Evolutionary conservation across 2,329 filamentous ascomycete genomes (phyloP).

Genomic region (Neurospora sp.): DNA sequence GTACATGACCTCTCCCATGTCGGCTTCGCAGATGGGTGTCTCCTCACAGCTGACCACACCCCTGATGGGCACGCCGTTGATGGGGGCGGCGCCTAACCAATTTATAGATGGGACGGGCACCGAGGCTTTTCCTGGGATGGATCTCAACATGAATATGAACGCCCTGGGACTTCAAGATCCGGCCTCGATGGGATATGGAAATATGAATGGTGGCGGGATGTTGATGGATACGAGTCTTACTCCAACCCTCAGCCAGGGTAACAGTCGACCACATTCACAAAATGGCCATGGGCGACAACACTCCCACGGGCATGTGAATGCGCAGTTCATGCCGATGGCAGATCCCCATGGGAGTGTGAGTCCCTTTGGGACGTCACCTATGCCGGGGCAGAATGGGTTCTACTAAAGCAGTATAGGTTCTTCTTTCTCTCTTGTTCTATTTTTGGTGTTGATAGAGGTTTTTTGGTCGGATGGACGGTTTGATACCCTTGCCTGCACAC

Average conservation of each 20-base stretch:
- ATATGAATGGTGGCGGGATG: not conserved
- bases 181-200: not conserved
- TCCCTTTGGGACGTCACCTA: not conserved
- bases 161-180: constrained; percentile 29
- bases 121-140: constrained; percentile 25
- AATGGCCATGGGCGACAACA: not conserved
- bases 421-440: not conserved
- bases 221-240: not conserved
- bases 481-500: not conserved
- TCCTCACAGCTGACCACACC: not conserved
- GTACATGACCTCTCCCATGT: constrained; percentile 11
- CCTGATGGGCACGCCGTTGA: constrained; percentile 4
- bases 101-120: constrained; percentile 22
- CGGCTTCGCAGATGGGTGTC: not conserved
- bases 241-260: not conserved
- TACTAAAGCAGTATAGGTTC: not conserved
- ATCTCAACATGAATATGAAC: constrained; percentile 23
- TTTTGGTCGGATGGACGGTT: not conserved
- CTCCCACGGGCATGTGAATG: not conserved
- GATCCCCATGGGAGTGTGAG: not conserved
- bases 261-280: not conserved
- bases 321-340: not conserved
- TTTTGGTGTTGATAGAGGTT: not conserved
- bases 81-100: constrained; percentile 17
- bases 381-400: not conserved